These are phyloP conservation scores for Diutina mesorugosa DNA, from an alignment of 1,139 yeast species.

Conservation along the genomic window DNA sequence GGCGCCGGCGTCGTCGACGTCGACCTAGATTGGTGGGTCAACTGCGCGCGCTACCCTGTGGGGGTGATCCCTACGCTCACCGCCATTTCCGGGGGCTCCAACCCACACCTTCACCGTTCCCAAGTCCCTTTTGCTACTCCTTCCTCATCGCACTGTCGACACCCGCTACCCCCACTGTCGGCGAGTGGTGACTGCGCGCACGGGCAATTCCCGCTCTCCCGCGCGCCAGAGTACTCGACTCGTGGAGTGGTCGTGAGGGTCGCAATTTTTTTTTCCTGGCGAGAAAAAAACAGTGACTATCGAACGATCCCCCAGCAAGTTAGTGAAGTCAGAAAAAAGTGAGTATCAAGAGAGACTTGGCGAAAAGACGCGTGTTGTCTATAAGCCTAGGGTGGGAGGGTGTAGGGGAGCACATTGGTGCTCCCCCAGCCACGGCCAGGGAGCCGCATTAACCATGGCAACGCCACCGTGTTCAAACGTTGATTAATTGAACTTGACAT, in stretches of 20 bases:
- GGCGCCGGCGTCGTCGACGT: neutral
- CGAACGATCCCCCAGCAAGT: neutral
- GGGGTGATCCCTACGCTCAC: neutral
- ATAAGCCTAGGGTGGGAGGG: neutral
- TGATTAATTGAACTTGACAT: neutral
- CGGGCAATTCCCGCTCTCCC: neutral
- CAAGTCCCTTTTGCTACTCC: neutral
- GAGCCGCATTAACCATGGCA: neutral
- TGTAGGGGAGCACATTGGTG: neutral
- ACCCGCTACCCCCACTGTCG: neutral
- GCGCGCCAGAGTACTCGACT: neutral
- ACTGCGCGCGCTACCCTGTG: neutral
- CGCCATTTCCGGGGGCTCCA: neutral
- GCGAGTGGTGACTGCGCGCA: neutral
- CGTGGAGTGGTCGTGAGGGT: neutral
- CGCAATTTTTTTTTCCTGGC: slow-evolving; percentile 1
- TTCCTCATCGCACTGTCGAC: neutral
- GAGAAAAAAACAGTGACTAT: slow-evolving; percentile 2
- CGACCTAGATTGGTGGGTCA: neutral
- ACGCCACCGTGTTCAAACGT: neutral
- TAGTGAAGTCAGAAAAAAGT: neutral
- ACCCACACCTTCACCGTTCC: neutral
- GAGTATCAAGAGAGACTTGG: neutral
- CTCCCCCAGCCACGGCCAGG: neutral
- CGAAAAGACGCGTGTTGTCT: neutral